Base-by-base conservation (phyloP, 148 eudicot species). In the Rhododendron molle region DNA sequence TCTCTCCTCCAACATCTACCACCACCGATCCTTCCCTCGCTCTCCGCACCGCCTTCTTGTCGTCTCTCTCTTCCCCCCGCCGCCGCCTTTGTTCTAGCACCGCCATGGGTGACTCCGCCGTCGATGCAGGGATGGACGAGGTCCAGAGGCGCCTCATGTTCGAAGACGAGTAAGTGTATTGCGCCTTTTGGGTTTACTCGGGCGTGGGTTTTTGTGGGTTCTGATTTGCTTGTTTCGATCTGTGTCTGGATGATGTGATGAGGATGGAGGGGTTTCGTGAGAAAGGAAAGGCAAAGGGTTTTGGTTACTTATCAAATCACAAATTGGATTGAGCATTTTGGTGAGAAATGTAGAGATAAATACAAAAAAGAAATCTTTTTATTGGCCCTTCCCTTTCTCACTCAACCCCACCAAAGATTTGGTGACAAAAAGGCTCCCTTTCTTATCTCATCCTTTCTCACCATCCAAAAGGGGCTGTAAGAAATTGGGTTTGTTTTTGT, bases 61-160 rank as follows among this genome's bases (percentile, higher is more conserved):
- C 43, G 43, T 40, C 43, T 40, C 43, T 40, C 7, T 40, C 43
- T 40, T 56, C 71, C 13, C 28, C 77, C 38, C 76, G 84, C 83
- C 2, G 65, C 83, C 49, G 85, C 83, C 65, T 96, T 49, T 62
- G 14, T 71, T 13, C 76, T 11, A 73, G 49, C 67, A 4, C 74
- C 60, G 81, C 85, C 12, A 92, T 93, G 95, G 93, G 87, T 58
- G 92, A 89, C 56, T 82, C 84, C 4, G 79, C 88, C 65, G 86
- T 84, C 67, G 98, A 92, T 85, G 87, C 92, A 36, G 81, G 89
- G 88, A 95, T 95, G 98, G 98, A 95, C 78, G 96, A 95, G 85
- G 98, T 95, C 11, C 98, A 95, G 90, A 76, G 95, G 12, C 91
- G 91, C n/a, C 98, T 95, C 88, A 94, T 95, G 98, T 95, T 94